Percentiles rank a stretch among this genome's conserved stretches.
Conservation (phyloP, 768 basidiomycete species). For the Leccinum truebloodii region DNA sequence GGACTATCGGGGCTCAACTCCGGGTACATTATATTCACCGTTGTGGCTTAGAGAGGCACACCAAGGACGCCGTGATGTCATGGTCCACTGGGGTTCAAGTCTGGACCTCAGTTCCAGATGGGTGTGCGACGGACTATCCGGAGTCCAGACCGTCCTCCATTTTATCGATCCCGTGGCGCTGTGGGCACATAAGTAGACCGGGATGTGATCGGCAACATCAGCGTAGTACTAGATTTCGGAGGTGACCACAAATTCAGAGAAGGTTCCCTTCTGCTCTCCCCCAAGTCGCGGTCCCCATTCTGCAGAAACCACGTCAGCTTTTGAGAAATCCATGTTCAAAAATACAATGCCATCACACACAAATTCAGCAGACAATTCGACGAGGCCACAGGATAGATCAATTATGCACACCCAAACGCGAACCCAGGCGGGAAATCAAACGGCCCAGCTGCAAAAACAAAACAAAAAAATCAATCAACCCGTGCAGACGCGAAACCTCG, state of each 20-base stretch:
- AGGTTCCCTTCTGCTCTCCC: neutral
- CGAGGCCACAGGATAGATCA: neutral
- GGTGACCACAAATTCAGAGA: no score
- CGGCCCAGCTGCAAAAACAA: conserved; percentile 6
- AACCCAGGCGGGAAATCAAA: conserved; percentile 13
- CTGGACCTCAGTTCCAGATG: neutral
- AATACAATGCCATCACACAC: neutral
- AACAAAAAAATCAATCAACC: neutral
- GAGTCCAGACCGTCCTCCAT: neutral
- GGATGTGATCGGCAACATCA: neutral
- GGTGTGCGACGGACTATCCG: neutral
- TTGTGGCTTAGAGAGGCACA: neutral
- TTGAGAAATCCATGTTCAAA: neutral
- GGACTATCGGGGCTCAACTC: neutral
- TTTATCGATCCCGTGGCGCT: neutral
- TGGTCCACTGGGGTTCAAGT: no score
- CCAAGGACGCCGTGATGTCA: no score
- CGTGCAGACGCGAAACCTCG: neutral
- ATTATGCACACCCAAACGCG: neutral
- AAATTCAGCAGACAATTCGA: neutral
- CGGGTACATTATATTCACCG: neutral
- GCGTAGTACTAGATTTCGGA: neutral
- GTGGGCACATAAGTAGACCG: neutral
- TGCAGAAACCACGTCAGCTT: neutral
- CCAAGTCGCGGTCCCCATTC: neutral